A percentile compares a stretch with the other conserved stretches of the same genome.
Conservation (phyloP, 129 eudicot species). For the Tagetes patula region DNA sequence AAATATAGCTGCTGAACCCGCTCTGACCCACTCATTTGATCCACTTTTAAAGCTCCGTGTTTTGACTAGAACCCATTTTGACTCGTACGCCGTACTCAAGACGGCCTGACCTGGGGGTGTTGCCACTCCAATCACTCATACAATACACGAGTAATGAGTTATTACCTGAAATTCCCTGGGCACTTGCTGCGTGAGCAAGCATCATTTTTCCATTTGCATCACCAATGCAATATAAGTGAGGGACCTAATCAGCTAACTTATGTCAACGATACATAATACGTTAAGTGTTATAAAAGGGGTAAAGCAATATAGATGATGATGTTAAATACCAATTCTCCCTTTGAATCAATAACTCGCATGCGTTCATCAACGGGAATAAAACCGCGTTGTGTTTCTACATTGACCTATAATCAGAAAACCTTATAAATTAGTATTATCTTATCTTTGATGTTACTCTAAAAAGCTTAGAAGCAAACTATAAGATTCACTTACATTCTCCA, state of each 20-base stretch:
- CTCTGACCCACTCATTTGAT: not conserved
- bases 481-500: constrained; percentile 70
- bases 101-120: not conserved
- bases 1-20: not conserved
- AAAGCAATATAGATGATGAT: too few relatives aligned
- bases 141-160: not conserved
- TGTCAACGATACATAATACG: constrained; percentile 28
- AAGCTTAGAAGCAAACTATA: not conserved
- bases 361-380: constrained; percentile 94
- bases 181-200: constrained; percentile 99
- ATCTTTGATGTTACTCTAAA: not conserved
- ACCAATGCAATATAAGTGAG: constrained; percentile 96
- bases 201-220: constrained; percentile 98
- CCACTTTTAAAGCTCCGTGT: not conserved
- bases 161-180: constrained; percentile 96
- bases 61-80: not conserved
- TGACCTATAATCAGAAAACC: constrained; percentile 51
- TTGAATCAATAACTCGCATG: constrained; percentile 88
- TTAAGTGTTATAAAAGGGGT: not conserved
- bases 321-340: constrained; percentile 65
- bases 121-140: constrained; percentile 11
- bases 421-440: not conserved
- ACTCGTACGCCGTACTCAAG: not conserved
- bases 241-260: constrained; percentile 51
- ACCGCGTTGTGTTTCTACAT: constrained; percentile 95